Base-by-base conservation (phyloP, 345 rosid species). In the Kandelia obovata region DNA sequence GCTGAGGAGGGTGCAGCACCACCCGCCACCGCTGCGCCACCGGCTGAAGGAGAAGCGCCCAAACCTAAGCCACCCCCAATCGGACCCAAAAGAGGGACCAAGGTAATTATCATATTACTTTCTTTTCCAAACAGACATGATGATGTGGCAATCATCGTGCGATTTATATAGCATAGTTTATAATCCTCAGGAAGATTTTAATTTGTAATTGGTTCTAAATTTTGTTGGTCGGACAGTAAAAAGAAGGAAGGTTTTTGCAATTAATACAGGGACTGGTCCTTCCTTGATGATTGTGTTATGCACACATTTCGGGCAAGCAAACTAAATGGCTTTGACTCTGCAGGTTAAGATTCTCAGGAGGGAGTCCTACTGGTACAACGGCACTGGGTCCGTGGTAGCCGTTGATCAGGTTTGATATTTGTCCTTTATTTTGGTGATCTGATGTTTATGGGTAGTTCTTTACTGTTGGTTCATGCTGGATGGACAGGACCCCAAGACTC, bases 281-380 rank as follows among this genome's bases (percentile, higher is more conserved):
- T 43, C 49, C 17, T 43, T 43, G 17, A 43, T 15, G 19, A 39
- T 2, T 9, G 13, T 46, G 20, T 61, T 61, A 61, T 26, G 43
- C n/a, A 32, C 6, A 21, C 7, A 53, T 15, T 1, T 23, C 9
- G 4, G 0, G 1, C 6, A 28, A 19, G 8, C n/a, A 65, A 49
- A 19, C 30, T 31, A 25, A 58, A 61, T 62, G 16, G 47, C 15
- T 46, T 3, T 30, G 23, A 25, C 25, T 25, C 27, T 37, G n/a
- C 84, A 92, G 96, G 98, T 92, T 52, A 90, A 88, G 89, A 92
- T 92, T 73, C 83, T 88, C 25, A 85, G 95, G 81, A 88, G 75
- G 80, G 98, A 92, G 71, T 92, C 98, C 16, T 89, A 92, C 84
- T 92, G 96, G 98, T 92, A 74, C 86, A 92, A 92, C 17, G 87